Conservation (phyloP, 2,329 filamentous ascomycete species). For the Epichloe gansuensis region DNA sequence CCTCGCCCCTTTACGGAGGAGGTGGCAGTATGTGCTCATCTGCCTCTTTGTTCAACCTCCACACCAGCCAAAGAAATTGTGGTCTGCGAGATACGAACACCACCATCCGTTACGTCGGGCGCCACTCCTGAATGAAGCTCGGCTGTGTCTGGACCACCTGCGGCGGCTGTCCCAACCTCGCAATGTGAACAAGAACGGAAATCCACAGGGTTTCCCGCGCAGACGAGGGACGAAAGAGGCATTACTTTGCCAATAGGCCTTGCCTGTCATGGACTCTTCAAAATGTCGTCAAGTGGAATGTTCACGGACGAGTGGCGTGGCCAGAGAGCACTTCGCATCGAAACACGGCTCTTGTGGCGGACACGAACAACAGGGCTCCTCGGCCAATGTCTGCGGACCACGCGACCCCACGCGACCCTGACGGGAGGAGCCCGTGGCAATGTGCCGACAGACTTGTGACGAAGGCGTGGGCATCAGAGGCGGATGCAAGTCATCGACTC, state of each 20-base stretch:
- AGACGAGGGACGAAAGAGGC: background rate
- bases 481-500: slow-evolving; percentile 31
- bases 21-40: background rate
- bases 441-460: background rate
- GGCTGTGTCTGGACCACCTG: background rate
- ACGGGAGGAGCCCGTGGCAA: slow-evolving; percentile 17
- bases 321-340: background rate
- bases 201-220: background rate
- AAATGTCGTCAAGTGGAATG: background rate
- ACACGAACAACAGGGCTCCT: slow-evolving; percentile 1
- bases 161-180: background rate
- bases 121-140: background rate
- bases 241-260: background rate
- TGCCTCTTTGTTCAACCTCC: background rate
- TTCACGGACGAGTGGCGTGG: slow-evolving; percentile 1
- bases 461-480: background rate
- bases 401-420: slow-evolving; percentile 12
- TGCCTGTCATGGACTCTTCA: background rate
- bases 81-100: slow-evolving; percentile 1
- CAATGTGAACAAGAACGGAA: background rate
- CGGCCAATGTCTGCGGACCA: slow-evolving; percentile 22
- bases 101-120: background rate
- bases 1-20: background rate
- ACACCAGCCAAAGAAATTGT: background rate
- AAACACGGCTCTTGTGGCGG: slow-evolving; percentile 2